Evolutionary conservation across 176 grass and related monocot genomes (phyloP), one percentile per base, ranked within the genome.

Genomic region (Oryza glumipatula): DNA sequence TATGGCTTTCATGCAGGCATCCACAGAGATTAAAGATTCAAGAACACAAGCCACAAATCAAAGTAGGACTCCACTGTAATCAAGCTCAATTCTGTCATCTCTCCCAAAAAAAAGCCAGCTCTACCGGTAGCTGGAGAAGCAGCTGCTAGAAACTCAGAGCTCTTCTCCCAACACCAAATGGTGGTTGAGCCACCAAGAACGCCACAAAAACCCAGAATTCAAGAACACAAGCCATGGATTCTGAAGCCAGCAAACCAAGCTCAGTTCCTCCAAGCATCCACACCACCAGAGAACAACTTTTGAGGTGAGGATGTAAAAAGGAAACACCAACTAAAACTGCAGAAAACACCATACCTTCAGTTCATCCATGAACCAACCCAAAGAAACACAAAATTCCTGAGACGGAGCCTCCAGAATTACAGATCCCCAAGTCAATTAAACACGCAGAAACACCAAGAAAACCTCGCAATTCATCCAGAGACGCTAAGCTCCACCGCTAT

Each of bases 381-480:
- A 51, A 83, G 58, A 78, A 78, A 15, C n/a, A 22, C 70, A 6
- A 68, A 44, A 70, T 63, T 75, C 56, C 11, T 49, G 43, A 68
- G 33, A 69, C 35, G 21, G n/a, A 74, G 70, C 64, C 70, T 19
- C 28, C 23, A 64, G 13, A 66, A 11, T 72, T 74, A 68, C 65
- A 76, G 81, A 86, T 77, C 74, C 68, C 79, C 60, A 17, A 68
- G 71, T 14, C 32, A 70, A n/a, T 75, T 44, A 26, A 36, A 77
- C 15, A 67, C 28, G 23, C 80, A 79, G 47, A 91, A 82, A 52
- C 15, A 67, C 28, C 33, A 84, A 79, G 47, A 91, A 82, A 52
- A 73, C 23, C 68, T 21, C 46, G 19, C 38, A 85, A 75, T 87
- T 91, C 70, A 75, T 87, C 87, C 70, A 84, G 72, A 85, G 54